Percentiles rank a stretch among this genome's conserved stretches.
Evolutionary conservation across 176 grass and related monocot genomes (phyloP).

Genomic region (Triticum aestivum): IWGSC_CS_RefSeq_v2.1 NC_057810.1:499776315-499776814

Average conservation of each 20-base stretch:
- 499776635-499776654: not conserved
- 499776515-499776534: not conserved
- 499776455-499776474: not conserved
- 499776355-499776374: slow-evolving; percentile 13
- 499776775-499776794: too few species aligned
- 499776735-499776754: too few species aligned
- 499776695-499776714: too few species aligned
- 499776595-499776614: not conserved
- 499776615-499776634: not conserved
- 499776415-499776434: not conserved
- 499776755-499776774: too few species aligned
- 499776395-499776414: not conserved
- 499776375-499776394: slow-evolving; percentile 30
- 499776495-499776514: not conserved
- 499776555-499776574: not conserved
- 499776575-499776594: not conserved
- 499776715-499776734: too few species aligned
- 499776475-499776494: not conserved
- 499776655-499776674: not conserved
- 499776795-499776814: too few species aligned
- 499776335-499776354: not conserved
- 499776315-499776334: slow-evolving; percentile 28
- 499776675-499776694: too few species aligned
- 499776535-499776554: not conserved
- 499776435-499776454: not conserved